phyloP scores from a whole-genome alignment of 2,329 filamentous ascomycete genomes.

The Pseudogymnoascus sp. region DNA sequence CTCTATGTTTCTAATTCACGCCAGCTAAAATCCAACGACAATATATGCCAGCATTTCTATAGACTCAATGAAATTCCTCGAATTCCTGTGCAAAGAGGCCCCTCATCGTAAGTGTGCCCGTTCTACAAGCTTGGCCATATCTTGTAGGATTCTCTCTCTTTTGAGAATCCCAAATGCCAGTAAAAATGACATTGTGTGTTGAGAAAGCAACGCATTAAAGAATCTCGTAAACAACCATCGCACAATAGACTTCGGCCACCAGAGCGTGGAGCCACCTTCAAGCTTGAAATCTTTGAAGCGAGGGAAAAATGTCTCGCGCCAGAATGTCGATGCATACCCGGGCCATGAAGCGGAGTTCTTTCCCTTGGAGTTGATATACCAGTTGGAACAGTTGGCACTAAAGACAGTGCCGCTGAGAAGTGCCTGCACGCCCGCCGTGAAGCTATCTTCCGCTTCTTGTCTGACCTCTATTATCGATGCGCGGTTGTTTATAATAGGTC shows the following conservation, averaged over 20 bases:
- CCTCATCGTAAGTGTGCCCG: not conserved
- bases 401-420: conserved; percentile 30
- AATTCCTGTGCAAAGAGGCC: not conserved
- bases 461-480: conserved; percentile 31
- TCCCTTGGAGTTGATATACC: conserved; percentile 33
- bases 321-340: conserved; percentile 25
- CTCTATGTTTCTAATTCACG: not conserved
- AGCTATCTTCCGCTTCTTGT: conserved; percentile 26
- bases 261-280: conserved; percentile 10
- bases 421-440: conserved; percentile 26
- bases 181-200: not conserved
- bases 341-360: conserved; percentile 33
- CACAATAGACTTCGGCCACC: conserved; percentile 5
- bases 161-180: not conserved
- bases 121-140: not conserved
- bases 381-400: conserved; percentile 32
- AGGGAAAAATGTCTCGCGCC: conserved; percentile 24
- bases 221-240: not conserved
- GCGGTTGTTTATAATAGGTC: conserved; percentile 27
- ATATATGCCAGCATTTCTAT: not conserved
- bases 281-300: conserved; percentile 16
- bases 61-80: not conserved
- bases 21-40: not conserved
- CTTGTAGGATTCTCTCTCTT: not conserved
- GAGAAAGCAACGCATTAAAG: not conserved